These are phyloP conservation scores for Colletotrichum sojae DNA, from an alignment of 2,329 filamentous ascomycete genomes.

Conservation along the genomic window DNA sequence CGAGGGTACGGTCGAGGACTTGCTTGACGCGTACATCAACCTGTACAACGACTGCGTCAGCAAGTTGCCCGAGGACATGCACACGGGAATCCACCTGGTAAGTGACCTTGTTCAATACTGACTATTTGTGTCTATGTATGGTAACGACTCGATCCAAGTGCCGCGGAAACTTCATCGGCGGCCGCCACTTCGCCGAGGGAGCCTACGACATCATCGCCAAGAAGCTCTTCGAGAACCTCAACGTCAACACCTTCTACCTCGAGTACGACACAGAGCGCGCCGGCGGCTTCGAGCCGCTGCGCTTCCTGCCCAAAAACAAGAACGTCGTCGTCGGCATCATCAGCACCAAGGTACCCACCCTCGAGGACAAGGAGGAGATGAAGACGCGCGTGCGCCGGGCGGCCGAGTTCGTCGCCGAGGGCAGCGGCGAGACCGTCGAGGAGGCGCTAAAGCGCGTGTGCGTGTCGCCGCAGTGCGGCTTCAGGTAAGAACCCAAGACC, in stretches of 20 bases:
- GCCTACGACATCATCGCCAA: slow-evolving; percentile 77
- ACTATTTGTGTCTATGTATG: neutral
- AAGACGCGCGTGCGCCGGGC: slow-evolving; percentile 72
- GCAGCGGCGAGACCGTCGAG: slow-evolving; percentile 73
- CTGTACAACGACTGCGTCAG: slow-evolving; percentile 82
- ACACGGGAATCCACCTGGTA: slow-evolving; percentile 79
- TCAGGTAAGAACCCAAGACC: slow-evolving; percentile 55
- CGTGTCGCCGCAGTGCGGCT: slow-evolving; percentile 81
- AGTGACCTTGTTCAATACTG: neutral
- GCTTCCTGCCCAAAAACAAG: slow-evolving; percentile 71
- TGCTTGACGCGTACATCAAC: slow-evolving; percentile 81
- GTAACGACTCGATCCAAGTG: slow-evolving; percentile 55
- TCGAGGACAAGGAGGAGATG: slow-evolving; percentile 76
- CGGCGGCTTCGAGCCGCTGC: slow-evolving; percentile 76
- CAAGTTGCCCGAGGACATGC: slow-evolving; percentile 77
- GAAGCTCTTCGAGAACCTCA: slow-evolving; percentile 74
- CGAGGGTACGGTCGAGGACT: slow-evolving; percentile 74
- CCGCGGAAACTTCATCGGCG: slow-evolving; percentile 76
- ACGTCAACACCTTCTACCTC: slow-evolving; percentile 78
- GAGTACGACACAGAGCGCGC: slow-evolving; percentile 77
- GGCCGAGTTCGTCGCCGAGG: slow-evolving; percentile 79
- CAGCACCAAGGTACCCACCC: slow-evolving; percentile 72
- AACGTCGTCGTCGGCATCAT: slow-evolving; percentile 75
- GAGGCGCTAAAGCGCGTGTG: slow-evolving; percentile 78
- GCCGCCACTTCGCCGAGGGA: slow-evolving; percentile 76